These are phyloP conservation scores for Tetraselmis chui DNA, from an alignment of 139 green algal species.

Conservation along the genomic window DNA sequence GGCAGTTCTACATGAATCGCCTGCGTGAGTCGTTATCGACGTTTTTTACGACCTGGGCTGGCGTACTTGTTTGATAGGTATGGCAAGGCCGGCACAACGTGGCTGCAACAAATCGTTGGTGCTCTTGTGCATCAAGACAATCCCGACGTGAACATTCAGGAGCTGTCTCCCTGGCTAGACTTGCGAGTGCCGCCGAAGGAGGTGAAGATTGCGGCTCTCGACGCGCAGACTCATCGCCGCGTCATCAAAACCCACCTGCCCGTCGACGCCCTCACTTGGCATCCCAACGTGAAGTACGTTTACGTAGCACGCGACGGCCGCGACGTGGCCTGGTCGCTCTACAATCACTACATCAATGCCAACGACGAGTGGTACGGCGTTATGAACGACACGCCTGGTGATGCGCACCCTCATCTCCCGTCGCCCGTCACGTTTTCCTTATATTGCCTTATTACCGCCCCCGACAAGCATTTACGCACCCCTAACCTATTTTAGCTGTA, in stretches of 20 bases:
- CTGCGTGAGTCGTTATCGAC: not conserved
- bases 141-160: not conserved
- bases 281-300: slow-evolving; percentile 13
- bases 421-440: too few species aligned
- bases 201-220: slow-evolving; percentile 9
- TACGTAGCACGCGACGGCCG: slow-evolving; percentile 20
- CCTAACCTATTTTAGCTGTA: too few species aligned
- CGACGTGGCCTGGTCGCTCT: slow-evolving; percentile 11
- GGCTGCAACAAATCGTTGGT: slow-evolving; percentile 13
- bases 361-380: slow-evolving; percentile 16
- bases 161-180: slow-evolving; percentile 13
- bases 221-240: not conserved
- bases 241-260: slow-evolving; percentile 19
- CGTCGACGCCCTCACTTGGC: not conserved
- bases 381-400: slow-evolving; percentile 13
- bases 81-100: slow-evolving; percentile 9
- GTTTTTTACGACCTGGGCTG: not conserved
- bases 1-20: not conserved
- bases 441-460: too few species aligned
- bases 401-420: too few species aligned
- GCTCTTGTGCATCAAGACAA: not conserved
- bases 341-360: slow-evolving; percentile 16
- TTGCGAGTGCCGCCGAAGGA: slow-evolving; percentile 11
- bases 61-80: not conserved
- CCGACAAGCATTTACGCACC: too few species aligned